Evolutionary conservation across 352 stramenopile species (phyloP).

Genomic region (Globisporangium cederbergense): DNA sequence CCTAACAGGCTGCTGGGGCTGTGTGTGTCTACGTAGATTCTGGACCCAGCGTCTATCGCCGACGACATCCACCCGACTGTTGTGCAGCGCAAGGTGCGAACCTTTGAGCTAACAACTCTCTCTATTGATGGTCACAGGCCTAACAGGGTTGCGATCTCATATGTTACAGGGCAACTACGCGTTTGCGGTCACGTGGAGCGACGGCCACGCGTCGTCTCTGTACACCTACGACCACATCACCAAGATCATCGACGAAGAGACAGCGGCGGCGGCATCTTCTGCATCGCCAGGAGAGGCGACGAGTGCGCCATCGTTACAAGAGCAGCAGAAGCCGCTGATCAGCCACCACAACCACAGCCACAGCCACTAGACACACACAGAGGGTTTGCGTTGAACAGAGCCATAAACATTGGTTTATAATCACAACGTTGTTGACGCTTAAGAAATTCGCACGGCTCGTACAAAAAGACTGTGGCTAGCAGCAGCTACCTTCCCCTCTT

Average conservation of each 20-base stretch:
- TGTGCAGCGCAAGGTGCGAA: conserved; percentile 75
- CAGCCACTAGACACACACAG: conserved; percentile 2
- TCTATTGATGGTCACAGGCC: background rate
- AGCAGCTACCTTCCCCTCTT: too few species aligned
- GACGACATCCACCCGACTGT: conserved; percentile 79
- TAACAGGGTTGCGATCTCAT: background rate
- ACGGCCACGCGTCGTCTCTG: conserved; percentile 95
- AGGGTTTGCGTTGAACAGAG: too few species aligned
- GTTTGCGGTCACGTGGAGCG: conserved; percentile 95
- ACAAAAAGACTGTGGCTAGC: too few species aligned
- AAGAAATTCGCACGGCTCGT: too few species aligned
- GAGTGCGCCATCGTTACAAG: background rate
- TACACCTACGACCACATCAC: conserved; percentile 94
- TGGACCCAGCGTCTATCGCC: conserved; percentile 64
- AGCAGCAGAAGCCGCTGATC: background rate
- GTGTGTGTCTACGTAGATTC: conserved; percentile 33
- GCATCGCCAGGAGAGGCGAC: background rate
- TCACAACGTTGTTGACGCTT: too few species aligned
- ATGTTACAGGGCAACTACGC: conserved; percentile 95
- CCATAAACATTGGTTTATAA: too few species aligned
- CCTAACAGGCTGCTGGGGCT: background rate
- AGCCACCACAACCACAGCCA: conserved; percentile 5
- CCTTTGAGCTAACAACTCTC: conserved; percentile 14
- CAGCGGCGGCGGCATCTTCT: background rate
- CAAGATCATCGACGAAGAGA: conserved; percentile 47